phyloP scores from a whole-genome alignment of 768 basidiomycete species.

The Pleurotus tuber-regium region DNA sequence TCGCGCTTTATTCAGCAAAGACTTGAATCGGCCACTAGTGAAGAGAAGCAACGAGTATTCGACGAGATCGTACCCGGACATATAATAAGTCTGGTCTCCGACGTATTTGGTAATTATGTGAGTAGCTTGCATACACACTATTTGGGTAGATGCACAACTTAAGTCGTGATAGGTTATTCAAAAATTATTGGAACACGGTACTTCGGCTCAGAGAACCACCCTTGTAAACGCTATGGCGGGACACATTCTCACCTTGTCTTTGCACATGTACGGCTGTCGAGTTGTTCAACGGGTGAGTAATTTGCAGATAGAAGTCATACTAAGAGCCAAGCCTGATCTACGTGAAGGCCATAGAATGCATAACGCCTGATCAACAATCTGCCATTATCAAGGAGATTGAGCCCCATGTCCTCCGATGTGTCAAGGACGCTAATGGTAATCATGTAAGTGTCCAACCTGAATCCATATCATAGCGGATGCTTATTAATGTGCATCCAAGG shows the following conservation, averaged over 20 bases:
- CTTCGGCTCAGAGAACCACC: slow-evolving; percentile 65
- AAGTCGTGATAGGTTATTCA: slow-evolving; percentile 80
- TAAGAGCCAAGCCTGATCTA: no score
- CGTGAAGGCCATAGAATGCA: slow-evolving; percentile 75
- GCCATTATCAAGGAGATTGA: slow-evolving; percentile 77
- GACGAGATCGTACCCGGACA: slow-evolving; percentile 84
- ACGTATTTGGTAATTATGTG: slow-evolving; percentile 97
- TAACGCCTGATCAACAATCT: slow-evolving; percentile 76
- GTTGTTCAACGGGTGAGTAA: slow-evolving; percentile 83
- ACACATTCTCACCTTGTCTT: slow-evolving; percentile 70
- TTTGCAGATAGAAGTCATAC: no score
- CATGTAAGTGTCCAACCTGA: slow-evolving; percentile 80
- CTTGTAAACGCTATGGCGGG: slow-evolving; percentile 76
- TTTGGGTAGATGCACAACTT: not conserved
- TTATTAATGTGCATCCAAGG: slow-evolving; percentile 53
- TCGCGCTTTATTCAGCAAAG: slow-evolving; percentile 96
- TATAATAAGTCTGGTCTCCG: slow-evolving; percentile 75
- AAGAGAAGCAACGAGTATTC: slow-evolving; percentile 78
- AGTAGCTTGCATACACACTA: no score
- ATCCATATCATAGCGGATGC: no score
- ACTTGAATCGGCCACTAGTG: slow-evolving; percentile 70
- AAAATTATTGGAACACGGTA: slow-evolving; percentile 88
- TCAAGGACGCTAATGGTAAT: slow-evolving; percentile 91
- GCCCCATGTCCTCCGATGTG: slow-evolving; percentile 76
- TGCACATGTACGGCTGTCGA: slow-evolving; percentile 95